Base-by-base conservation (phyloP, 306 rosid genomes). In the Fragaria ananassa region DNA sequence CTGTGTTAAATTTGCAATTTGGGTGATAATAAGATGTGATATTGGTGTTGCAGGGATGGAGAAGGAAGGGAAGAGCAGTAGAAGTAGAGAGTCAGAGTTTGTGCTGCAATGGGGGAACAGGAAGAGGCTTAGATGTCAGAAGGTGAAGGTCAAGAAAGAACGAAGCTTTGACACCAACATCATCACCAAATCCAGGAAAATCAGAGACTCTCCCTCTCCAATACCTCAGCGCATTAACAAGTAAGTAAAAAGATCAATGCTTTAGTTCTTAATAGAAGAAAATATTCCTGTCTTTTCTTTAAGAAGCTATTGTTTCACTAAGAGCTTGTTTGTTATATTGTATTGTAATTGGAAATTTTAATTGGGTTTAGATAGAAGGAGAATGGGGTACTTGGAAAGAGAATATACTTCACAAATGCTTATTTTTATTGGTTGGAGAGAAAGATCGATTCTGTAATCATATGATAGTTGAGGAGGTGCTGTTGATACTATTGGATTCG, bases 81-180 rank as follows among this genome's bases (percentile, higher is more conserved):
- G 45, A 74, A 66, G 80, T 58, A 75, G 73, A 27, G 89, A 87
- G 78, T 70, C 86, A 18, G 91, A 87, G 73, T 83, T 87, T 70
- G 49, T 86, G 58, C 58, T 87, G 67, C 89, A 87, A 68, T 87
- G 91, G 91, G 91, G 91, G 11, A 85, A 87, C 77, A 76, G 82
- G 68, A 87, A 87, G 84, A 87, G 87, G 84, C 81, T 73, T 42
- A 83, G 91, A 74, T 83, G 85, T 74, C 75, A 76, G 31, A 87
- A 87, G 57, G 73, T 81, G 53, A 85, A 80, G 57, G 67, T 81
- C 35, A 85, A 82, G 71, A 79, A 81, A 76, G 87, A 84, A 29
- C 74, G 75, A 44, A 69, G 51, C 79, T 76, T 80, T 39, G 80
- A 56, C 29, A 65, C 35, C 65, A 80, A 64, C 68, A 46, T 5